A percentile compares a stretch with the other conserved stretches of the same genome.
Evolutionary conservation across 1,139 yeast genomes (phyloP).

Genomic region (Lodderomyces beijingensis): DNA sequence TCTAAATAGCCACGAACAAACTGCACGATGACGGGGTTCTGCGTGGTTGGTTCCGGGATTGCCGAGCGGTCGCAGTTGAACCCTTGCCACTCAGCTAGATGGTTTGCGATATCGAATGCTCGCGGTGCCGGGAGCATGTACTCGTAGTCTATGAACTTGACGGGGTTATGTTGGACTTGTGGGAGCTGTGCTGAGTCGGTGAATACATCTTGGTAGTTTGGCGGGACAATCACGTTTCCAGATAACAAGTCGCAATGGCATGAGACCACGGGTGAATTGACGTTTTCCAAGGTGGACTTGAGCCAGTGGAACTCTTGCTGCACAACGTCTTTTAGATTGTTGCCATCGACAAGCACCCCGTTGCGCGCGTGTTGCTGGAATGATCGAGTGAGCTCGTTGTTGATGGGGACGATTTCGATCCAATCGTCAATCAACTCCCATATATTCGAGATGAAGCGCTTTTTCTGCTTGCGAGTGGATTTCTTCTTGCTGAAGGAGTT

Average conservation of each 20-base stretch:
- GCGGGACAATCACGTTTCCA: slow-evolving; percentile 67
- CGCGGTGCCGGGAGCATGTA: slow-evolving; percentile 78
- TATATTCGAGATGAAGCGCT: slow-evolving; percentile 39
- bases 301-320: slow-evolving; percentile 56
- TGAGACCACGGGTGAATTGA: slow-evolving; percentile 53
- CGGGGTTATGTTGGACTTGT: slow-evolving; percentile 35
- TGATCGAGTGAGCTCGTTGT: slow-evolving; percentile 36
- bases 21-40: slow-evolving; percentile 42
- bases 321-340: slow-evolving; percentile 37
- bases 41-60: slow-evolving; percentile 49
- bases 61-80: slow-evolving; percentile 62
- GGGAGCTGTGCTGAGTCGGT: slow-evolving; percentile 19
- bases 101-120: slow-evolving; percentile 83
- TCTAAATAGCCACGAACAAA: slow-evolving; percentile 55
- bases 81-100: slow-evolving; percentile 86
- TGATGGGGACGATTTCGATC: slow-evolving; percentile 57
- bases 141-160: slow-evolving; percentile 75
- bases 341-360: slow-evolving; percentile 18
- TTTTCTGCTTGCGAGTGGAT: slow-evolving; percentile 17
- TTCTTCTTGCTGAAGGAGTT: slow-evolving; percentile 14
- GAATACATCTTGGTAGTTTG: slow-evolving; percentile 9
- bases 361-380: slow-evolving; percentile 37
- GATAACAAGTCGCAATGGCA: slow-evolving; percentile 71
- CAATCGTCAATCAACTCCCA: slow-evolving; percentile 63
- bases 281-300: slow-evolving; percentile 27